Evolutionary conservation across 495 filamentous ascomycete genomes (phyloP), one percentile per base, ranked within the genome.

Genomic region (Talaromyces trachyspermus): DNA sequence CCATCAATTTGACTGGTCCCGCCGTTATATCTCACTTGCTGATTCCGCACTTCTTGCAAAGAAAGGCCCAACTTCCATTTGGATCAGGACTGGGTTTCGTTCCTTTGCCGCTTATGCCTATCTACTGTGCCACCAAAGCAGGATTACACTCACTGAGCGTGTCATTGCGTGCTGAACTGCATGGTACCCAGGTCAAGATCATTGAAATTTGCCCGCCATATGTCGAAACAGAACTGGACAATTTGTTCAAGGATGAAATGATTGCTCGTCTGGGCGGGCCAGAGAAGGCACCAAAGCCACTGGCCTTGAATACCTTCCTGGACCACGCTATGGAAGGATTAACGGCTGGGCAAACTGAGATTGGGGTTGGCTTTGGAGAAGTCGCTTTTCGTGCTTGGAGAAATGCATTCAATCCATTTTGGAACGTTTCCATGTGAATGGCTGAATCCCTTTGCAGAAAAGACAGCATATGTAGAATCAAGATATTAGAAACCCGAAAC

Each of bases 181-280:
- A 26, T 11, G 50, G 23, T 18, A 49, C 17, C 9, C n/a, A 11
- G n/a, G 19, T 48, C 29, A 48, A 36, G 8, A 29, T 54, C 11
- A 15, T 43, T 27, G 49, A 52, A 48, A 39, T 71, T 4, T 50
- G 54, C 3, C 63, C 61, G 7, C 66, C 63, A 9, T 69, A 65
- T 50, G 58, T 66, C 2, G 62, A 64, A 32, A 71, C 66, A 5
- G 55, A 38, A 7, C 45, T 72, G 5, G 66, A 66, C 46, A 35
- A 22, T 1, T 48, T 44, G 20, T 51, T 57, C 42, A 43, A 57
- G n/a, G 60, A 55, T 1, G 33, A 39, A 11, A 27, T 54, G 10
- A 56, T 36, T 6, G 17, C 5, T 6, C 12, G n/a, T 9, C 11
- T 30, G n/a, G 43, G 43, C 11, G 43, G 40, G n/a, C n/a, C n/a